Percentiles rank a stretch among this genome's conserved stretches.
Conservation (phyloP, 768 basidiomycete genomes). For the Rhizopogon salebrosus region DNA sequence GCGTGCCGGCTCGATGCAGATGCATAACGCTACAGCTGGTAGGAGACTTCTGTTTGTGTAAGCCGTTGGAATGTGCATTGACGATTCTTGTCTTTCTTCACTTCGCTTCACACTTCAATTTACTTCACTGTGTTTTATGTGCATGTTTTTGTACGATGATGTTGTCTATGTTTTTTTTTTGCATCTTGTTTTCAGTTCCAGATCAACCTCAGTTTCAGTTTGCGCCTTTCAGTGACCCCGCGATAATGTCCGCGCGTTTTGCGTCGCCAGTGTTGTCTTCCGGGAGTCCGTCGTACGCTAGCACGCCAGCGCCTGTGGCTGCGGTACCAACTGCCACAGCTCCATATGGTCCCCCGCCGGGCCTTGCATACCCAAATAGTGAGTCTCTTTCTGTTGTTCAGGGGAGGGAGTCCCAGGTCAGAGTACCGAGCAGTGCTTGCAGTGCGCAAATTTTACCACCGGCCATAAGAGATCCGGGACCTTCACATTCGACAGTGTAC, state of each 20-base stretch:
- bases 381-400: conserved; percentile 55
- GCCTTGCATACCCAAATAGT: conserved; percentile 52
- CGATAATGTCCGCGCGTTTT: conserved; percentile 75
- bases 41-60: conserved; percentile 41
- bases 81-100: conserved; percentile 28
- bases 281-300: conserved; percentile 8
- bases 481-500: neutral
- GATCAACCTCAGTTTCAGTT: conserved; percentile 33
- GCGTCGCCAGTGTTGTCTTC: conserved; percentile 33
- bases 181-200: conserved; percentile 20
- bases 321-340: conserved; percentile 2
- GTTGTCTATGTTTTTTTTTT: conserved; percentile 10
- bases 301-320: conserved; percentile 4
- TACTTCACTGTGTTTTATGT: conserved; percentile 10
- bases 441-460: conserved; percentile 80
- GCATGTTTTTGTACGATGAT: conserved; percentile 9
- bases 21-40: conserved; percentile 36
- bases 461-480: conserved; percentile 46
- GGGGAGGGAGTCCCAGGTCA: conserved; percentile 78
- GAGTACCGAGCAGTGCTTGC: conserved; percentile 87
- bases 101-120: conserved; percentile 18
- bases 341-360: conserved; percentile 58
- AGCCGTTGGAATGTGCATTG: conserved; percentile 13
- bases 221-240: conserved; percentile 60
- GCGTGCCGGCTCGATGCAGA: conserved; percentile 33